These are phyloP conservation scores for Podochytrium sp. DNA, from an alignment of 192 early-diverging fungal genomes.

Conservation along the genomic window DNA sequence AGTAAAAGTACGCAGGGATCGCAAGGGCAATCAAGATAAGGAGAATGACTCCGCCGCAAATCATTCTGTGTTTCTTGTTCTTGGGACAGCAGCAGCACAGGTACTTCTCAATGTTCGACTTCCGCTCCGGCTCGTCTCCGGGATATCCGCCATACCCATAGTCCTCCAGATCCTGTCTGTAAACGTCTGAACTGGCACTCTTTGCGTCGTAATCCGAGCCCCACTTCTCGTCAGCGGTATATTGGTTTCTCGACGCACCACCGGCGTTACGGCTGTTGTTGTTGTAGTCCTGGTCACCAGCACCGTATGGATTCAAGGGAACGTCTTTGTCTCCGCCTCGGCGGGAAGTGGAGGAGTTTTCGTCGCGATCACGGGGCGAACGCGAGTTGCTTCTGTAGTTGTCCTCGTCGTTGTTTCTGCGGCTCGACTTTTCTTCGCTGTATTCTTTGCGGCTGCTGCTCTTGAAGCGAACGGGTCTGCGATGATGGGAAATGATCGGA, in stretches of 20 bases:
- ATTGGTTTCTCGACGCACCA: no score
- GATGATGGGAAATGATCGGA: no score
- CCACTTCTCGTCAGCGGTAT: background rate
- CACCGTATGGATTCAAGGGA: background rate
- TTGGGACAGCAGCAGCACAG: conserved; percentile 30
- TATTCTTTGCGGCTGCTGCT: background rate
- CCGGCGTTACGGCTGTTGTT: background rate
- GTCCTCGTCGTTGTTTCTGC: background rate
- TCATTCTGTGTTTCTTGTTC: conserved; percentile 22
- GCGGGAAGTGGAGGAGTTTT: background rate
- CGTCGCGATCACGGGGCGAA: background rate
- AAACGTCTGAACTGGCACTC: background rate
- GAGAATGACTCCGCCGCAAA: conserved; percentile 18
- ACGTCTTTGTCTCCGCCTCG: background rate
- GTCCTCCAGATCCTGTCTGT: background rate
- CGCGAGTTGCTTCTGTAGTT: background rate
- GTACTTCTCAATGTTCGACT: background rate
- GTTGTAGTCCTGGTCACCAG: background rate
- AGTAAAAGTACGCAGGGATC: background rate
- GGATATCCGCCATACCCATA: background rate
- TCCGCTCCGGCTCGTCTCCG: background rate
- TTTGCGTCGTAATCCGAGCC: conserved; percentile 5
- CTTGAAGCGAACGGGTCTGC: background rate
- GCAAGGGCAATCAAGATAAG: background rate
- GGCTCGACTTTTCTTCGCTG: background rate